These are phyloP conservation scores for Saccharomycopsis synnaedendra DNA, from an alignment of 805 yeast species.

Conservation along the genomic window DNA sequence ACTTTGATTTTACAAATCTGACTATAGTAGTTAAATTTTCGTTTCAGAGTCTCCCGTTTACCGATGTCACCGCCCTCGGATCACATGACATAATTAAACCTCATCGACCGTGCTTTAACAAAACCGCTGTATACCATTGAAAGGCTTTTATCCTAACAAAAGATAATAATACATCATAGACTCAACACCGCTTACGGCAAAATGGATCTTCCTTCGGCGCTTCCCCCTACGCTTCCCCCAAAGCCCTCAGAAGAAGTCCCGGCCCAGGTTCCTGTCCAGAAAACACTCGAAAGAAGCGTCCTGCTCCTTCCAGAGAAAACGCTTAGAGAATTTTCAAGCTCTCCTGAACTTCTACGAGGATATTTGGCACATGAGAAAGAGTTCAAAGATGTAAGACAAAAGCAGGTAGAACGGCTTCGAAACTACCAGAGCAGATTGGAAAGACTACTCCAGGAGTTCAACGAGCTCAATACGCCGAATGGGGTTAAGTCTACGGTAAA, in stretches of 20 bases:
- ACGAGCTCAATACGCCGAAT: conserved; percentile 1
- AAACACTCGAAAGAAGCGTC: background rate
- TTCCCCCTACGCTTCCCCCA: background rate
- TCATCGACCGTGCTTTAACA: no score
- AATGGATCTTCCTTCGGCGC: background rate
- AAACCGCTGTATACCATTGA: no score
- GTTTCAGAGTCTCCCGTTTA: no score
- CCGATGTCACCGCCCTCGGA: no score
- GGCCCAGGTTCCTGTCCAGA: no score
- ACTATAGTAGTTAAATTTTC: no score
- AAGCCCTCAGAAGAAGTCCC: background rate
- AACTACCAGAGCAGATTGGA: conserved; percentile 4
- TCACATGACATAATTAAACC: no score
- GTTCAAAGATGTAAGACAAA: background rate
- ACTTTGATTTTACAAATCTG: no score
- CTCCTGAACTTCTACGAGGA: conserved; percentile 4
- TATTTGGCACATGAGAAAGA: background rate
- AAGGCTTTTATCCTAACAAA: no score
- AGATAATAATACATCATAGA: no score
- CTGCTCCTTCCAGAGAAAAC: conserved; percentile 7
- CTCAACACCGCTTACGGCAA: no score
- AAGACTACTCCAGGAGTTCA: conserved; percentile 1
- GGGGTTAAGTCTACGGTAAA: background rate
- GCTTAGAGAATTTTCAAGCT: conserved; percentile 6
- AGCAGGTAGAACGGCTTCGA: background rate